Percentiles rank a stretch among this genome's conserved stretches.
phyloP scores from a whole-genome alignment of 2,329 filamentous ascomycete species.

The Microdochium nivale region DNA sequence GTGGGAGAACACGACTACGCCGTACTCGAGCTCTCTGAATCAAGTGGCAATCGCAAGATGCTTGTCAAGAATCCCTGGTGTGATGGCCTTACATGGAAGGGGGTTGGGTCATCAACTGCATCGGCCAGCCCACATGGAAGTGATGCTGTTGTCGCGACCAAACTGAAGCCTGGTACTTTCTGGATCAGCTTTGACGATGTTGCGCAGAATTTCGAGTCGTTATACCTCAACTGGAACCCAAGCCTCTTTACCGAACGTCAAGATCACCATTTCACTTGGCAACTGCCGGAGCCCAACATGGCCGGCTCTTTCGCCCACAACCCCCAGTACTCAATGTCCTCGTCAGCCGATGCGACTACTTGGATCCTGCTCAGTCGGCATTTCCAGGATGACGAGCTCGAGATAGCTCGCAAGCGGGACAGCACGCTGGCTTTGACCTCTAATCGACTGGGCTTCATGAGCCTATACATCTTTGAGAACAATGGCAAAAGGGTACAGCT shows the following conservation, averaged over 20 bases:
- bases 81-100: conserved; percentile 68
- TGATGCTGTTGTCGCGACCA: conserved; percentile 14
- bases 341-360: conserved; percentile 49
- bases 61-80: conserved; percentile 96
- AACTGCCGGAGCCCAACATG: conserved; percentile 38
- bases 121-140: conserved; percentile 8
- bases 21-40: conserved; percentile 66
- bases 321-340: conserved; percentile 63
- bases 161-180: conserved; percentile 62
- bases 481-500: conserved; percentile 65
- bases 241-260: conserved; percentile 71
- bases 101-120: conserved; percentile 27
- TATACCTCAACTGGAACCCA: conserved; percentile 98
- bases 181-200: conserved; percentile 90
- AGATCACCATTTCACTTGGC: conserved; percentile 87
- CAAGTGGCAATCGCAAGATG: conserved; percentile 54
- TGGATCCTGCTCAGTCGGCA: conserved; percentile 87
- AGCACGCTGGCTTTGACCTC: conserved; percentile 31
- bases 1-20: conserved; percentile 92
- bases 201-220: conserved; percentile 84
- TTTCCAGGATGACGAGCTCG: conserved; percentile 61
- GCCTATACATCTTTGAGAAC: conserved; percentile 71
- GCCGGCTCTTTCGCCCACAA: conserved; percentile 53
- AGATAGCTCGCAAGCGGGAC: conserved; percentile 38
- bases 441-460: conserved; percentile 70